phyloP scores from a whole-genome alignment of 768 basidiomycete species.

The Kwoniella newhampshirensis region DNA sequence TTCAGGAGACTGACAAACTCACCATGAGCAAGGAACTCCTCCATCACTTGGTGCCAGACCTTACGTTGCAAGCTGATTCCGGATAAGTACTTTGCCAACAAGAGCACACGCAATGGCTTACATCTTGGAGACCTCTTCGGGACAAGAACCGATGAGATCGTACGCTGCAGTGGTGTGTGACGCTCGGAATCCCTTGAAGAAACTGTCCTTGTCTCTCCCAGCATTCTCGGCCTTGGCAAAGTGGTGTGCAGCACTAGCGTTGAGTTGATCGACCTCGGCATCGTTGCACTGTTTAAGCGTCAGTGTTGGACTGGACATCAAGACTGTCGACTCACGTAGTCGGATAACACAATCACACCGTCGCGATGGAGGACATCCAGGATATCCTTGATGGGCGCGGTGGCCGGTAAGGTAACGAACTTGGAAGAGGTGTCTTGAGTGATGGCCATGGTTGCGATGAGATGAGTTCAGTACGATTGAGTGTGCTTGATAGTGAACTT shows the following conservation, averaged over 20 bases:
- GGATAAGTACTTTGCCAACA: too few species aligned
- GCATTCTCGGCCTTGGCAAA: slow-evolving; percentile 22
- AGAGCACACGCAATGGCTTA: slow-evolving; percentile 13
- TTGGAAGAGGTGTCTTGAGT: not conserved
- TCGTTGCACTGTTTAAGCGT: slow-evolving; percentile 8
- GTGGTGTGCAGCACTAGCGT: slow-evolving; percentile 24
- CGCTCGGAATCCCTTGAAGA: slow-evolving; percentile 18
- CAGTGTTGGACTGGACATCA: not conserved
- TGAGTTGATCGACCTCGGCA: slow-evolving; percentile 29
- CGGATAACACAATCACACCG: slow-evolving; percentile 28
- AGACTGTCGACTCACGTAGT: slow-evolving; percentile 19
- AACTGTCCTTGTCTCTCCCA: not conserved
- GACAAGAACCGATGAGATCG: slow-evolving; percentile 24
- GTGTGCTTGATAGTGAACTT: too few species aligned
- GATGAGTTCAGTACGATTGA: too few species aligned
- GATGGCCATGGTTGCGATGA: slow-evolving; percentile 1
- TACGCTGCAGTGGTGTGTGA: slow-evolving; percentile 25
- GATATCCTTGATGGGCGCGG: slow-evolving; percentile 22
- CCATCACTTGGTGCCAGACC: slow-evolving; percentile 34
- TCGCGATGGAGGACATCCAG: slow-evolving; percentile 22
- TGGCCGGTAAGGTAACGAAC: slow-evolving; percentile 17
- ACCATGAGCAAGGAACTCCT: slow-evolving; percentile 24
- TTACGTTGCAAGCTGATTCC: slow-evolving; percentile 24
- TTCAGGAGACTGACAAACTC: not conserved
- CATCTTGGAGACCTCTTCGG: slow-evolving; percentile 25